Evolutionary conservation across 768 basidiomycete genomes (phyloP), one percentile per base, ranked within the genome.

Genomic region (Mycena rebaudengoi): DNA sequence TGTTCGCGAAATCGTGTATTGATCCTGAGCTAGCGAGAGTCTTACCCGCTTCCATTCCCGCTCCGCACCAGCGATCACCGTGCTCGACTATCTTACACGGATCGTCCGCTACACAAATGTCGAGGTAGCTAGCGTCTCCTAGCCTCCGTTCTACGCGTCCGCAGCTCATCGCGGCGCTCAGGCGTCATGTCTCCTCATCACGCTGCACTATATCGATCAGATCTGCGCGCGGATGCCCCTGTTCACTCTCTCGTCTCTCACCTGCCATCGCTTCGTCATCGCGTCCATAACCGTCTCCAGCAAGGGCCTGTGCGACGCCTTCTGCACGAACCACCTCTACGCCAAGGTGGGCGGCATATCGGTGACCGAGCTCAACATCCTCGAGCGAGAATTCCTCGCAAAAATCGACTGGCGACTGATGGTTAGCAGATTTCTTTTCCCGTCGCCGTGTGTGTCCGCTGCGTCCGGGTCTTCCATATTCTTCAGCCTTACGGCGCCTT

Each of bases 211-310:
- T 77, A 94, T 97, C 80, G 95, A 96, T 79, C 91, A 93, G 80
- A 95, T 98, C 72, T 97, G 95, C 78, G 85, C 89, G 44, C 88
- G 94, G 69, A 85, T 88, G 70, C 92, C 95, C 23, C 83, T 88
- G 32, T 99, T 98, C 84, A 97, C 92, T 49, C 86, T 99, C 67
- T 94, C 95, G 35, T 97, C 96, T 35, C 88, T 99, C 71, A 99
- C 97, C 23, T 95, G 95, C 72, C 98, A 99, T 80, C 95, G 98
- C 62, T 99, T 99, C 80, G 85, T 98, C 74, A 98, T 99, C 79
- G 86, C 97, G 44, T 89, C 95, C 69, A 91, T 98, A 76, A 88
- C 93, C 29, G 94, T 96, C 62, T 91, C 94, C 65, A 92, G 90
- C 81, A 99, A 99, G 78, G 95, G 95, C 0, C 88, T 98, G 44